phyloP scores from a whole-genome alignment of 2,329 filamentous ascomycete species.

The Cordyceps farinosa region DNA sequence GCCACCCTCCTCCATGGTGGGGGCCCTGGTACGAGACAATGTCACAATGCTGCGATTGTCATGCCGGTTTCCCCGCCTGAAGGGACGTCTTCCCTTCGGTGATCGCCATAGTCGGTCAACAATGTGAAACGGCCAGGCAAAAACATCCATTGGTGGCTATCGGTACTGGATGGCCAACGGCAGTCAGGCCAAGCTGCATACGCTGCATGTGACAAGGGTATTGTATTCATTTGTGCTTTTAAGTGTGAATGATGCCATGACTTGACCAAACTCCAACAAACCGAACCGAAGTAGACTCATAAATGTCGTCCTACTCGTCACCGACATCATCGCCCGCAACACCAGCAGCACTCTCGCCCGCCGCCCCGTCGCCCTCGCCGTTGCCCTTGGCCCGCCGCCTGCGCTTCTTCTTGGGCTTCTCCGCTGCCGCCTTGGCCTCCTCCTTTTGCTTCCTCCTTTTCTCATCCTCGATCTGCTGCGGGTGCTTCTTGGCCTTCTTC shows the following conservation, averaged over 20 bases:
- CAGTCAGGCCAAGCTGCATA: too few relatives aligned
- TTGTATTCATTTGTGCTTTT: background rate
- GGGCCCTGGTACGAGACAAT: background rate
- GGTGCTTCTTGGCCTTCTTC: constrained; percentile 62
- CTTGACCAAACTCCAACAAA: constrained; percentile 6
- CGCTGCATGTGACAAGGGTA: background rate
- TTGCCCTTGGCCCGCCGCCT: constrained; percentile 34
- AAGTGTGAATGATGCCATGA: background rate
- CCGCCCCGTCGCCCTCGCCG: constrained; percentile 25
- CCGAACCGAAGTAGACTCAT: background rate
- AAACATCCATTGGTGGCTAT: background rate
- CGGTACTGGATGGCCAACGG: too few relatives aligned
- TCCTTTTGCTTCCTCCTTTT: constrained; percentile 23
- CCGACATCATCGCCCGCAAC: constrained; percentile 27
- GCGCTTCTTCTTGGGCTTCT: constrained; percentile 34
- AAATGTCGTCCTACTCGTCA: constrained; percentile 23
- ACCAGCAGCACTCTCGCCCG: constrained; percentile 26
- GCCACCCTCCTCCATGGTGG: background rate
- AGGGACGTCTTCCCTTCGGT: background rate
- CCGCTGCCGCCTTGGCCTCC: constrained; percentile 22
- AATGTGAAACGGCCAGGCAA: background rate
- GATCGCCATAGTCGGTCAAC: background rate
- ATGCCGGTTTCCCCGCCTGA: background rate
- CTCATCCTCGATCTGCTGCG: constrained; percentile 22
- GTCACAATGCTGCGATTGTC: background rate